Conservation (phyloP, 2,329 filamentous ascomycete species). For the Pseudogymnoascus sp. region DNA sequence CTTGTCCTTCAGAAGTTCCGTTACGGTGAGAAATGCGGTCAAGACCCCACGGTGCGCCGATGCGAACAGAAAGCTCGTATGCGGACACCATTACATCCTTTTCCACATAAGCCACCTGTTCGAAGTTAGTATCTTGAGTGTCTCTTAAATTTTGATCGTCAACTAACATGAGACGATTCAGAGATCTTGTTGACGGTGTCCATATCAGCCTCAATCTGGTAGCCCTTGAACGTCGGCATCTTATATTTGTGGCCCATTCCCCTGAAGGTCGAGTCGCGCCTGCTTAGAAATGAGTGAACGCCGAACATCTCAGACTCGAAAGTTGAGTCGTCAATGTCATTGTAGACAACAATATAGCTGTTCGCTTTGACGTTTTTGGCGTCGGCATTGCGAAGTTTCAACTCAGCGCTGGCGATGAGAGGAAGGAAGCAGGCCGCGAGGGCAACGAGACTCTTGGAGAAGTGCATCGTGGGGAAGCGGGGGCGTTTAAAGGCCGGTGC, state of each 20-base stretch:
- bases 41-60: slow-evolving; percentile 38
- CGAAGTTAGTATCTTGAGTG: neutral
- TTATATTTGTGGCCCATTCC: slow-evolving; percentile 23
- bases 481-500: neutral
- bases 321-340: slow-evolving; percentile 36
- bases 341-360: slow-evolving; percentile 58
- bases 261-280: slow-evolving; percentile 40
- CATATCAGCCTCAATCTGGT: slow-evolving; percentile 22
- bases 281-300: slow-evolving; percentile 43
- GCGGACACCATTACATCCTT: slow-evolving; percentile 42
- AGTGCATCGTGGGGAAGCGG: neutral
- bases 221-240: slow-evolving; percentile 22
- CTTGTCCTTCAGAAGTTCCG: slow-evolving; percentile 13
- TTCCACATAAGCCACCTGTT: slow-evolving; percentile 46
- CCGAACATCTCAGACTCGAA: slow-evolving; percentile 43
- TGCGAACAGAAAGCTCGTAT: slow-evolving; percentile 40
- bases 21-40: slow-evolving; percentile 25
- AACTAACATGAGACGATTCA: slow-evolving; percentile 22
- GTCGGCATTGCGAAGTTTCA: slow-evolving; percentile 37
- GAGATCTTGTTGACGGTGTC: slow-evolving; percentile 24
- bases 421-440: slow-evolving; percentile 24
- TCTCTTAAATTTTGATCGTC: neutral
- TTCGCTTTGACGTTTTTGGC: slow-evolving; percentile 43
- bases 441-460: slow-evolving; percentile 11
- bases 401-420: slow-evolving; percentile 19